phyloP scores from a whole-genome alignment of 768 basidiomycete genomes.

The Suillus spraguei region DNA sequence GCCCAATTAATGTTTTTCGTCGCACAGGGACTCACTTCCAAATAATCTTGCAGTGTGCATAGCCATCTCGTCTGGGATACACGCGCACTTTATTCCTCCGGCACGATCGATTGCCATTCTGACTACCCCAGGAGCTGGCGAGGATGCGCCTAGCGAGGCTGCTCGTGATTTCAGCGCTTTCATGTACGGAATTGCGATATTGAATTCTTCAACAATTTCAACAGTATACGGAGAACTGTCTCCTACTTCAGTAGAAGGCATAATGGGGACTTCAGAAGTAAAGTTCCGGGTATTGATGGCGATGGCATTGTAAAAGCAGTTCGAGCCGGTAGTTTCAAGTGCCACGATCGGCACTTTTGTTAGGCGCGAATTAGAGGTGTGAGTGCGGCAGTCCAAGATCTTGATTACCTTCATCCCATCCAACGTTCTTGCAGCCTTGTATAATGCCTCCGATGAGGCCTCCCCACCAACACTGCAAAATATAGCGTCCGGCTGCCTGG shows the following conservation, averaged over 20 bases:
- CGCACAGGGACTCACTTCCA: constrained; percentile 47
- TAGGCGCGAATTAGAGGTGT: constrained; percentile 9
- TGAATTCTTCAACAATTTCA: constrained; percentile 41
- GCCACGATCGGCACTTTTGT: constrained; percentile 63
- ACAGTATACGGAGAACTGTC: constrained; percentile 42
- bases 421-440: constrained; percentile 59
- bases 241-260: constrained; percentile 29
- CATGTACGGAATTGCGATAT: constrained; percentile 61
- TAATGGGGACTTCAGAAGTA: constrained; percentile 34
- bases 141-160: constrained; percentile 72
- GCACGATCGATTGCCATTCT: constrained; percentile 63
- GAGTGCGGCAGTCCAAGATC: not conserved
- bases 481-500: constrained; percentile 63
- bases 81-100: constrained; percentile 60
- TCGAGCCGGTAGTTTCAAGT: constrained; percentile 70
- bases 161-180: constrained; percentile 61
- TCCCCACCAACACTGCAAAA: constrained; percentile 81
- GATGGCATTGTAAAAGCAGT: constrained; percentile 74
- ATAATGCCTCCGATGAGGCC: constrained; percentile 74
- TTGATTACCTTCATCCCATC: constrained; percentile 69
- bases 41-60: constrained; percentile 63
- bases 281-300: constrained; percentile 50
- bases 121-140: constrained; percentile 61
- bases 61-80: constrained; percentile 66
- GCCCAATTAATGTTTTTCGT: not conserved